Evolutionary conservation across 495 filamentous ascomycete species (phyloP).

Genomic region (Friedmanniomyces endolithicus): DNA sequence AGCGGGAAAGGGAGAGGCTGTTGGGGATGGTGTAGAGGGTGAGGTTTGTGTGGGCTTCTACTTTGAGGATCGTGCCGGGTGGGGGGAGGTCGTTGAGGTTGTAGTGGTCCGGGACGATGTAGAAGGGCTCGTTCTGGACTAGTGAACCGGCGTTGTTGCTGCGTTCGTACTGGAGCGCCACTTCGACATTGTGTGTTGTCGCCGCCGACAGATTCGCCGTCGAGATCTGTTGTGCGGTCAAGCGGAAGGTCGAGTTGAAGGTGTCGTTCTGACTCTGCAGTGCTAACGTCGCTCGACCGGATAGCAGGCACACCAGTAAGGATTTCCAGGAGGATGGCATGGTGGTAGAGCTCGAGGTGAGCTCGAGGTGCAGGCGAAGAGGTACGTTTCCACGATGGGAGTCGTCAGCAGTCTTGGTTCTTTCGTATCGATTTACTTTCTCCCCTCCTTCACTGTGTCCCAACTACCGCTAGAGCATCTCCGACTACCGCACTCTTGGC

Average conservation of each 20-base stretch:
- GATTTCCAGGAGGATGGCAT: no score
- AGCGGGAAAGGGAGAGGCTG: constrained; percentile 5
- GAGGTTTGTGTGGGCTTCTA: constrained; percentile 12
- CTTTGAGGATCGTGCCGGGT: constrained; percentile 15
- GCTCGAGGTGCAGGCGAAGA: no score
- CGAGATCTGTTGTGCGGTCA: constrained; percentile 1
- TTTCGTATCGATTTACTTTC: no score
- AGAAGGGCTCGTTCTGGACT: constrained; percentile 12
- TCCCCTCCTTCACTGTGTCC: no score
- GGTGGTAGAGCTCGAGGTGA: no score
- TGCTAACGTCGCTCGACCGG: neutral
- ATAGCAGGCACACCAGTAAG: neutral
- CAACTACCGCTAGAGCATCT: no score
- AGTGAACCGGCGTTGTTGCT: constrained; percentile 9
- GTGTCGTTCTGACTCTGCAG: constrained; percentile 1
- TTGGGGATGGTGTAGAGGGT: constrained; percentile 12
- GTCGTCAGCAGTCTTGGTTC: no score
- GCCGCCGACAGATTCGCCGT: constrained; percentile 4
- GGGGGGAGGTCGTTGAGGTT: neutral
- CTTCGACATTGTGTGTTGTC: constrained; percentile 6
- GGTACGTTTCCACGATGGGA: no score
- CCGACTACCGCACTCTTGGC: no score
- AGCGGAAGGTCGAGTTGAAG: constrained; percentile 2
- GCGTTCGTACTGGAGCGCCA: constrained; percentile 9
- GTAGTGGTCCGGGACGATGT: neutral